Percentiles rank a stretch among this genome's conserved stretches.
Evolutionary conservation across 148 eudicot species (phyloP).

Genomic region (Polygonum aviculare): DNA sequence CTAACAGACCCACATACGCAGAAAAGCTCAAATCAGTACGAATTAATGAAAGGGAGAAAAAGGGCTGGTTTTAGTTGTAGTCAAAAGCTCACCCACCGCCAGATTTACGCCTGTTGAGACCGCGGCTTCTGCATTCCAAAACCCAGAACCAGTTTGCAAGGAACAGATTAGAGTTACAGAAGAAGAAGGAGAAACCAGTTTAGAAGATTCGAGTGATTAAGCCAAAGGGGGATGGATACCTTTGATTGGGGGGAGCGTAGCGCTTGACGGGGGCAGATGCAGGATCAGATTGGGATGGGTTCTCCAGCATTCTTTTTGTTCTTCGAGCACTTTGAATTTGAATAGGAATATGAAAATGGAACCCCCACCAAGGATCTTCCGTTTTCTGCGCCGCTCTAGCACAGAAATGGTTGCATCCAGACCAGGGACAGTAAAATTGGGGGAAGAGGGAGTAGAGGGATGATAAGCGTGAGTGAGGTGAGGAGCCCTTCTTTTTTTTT

Average conservation of each 20-base stretch:
- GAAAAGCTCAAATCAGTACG: not conserved
- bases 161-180: no score
- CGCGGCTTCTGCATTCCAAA: constrained; percentile 3
- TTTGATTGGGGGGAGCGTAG: constrained; percentile 14
- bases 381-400: not conserved
- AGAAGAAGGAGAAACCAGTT: not conserved
- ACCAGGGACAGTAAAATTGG: not conserved
- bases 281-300: constrained; percentile 9
- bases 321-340: not conserved
- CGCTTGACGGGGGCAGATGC: constrained; percentile 9
- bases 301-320: constrained; percentile 1
- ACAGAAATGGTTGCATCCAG: not conserved
- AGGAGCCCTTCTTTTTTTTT: no score
- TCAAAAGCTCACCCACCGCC: constrained; percentile 6
- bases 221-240: not conserved
- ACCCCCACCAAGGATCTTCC: not conserved
- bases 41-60: not conserved
- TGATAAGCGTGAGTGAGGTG: no score
- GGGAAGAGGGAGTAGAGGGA: no score
- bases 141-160: not conserved
- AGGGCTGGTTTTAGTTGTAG: not conserved
- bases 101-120: constrained; percentile 11
- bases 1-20: not conserved
- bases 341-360: not conserved
- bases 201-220: not conserved